These are phyloP conservation scores for Ustanciosporium gigantosporum DNA, from an alignment of 1,284 basidiomycete species.

Conservation along the genomic window DNA sequence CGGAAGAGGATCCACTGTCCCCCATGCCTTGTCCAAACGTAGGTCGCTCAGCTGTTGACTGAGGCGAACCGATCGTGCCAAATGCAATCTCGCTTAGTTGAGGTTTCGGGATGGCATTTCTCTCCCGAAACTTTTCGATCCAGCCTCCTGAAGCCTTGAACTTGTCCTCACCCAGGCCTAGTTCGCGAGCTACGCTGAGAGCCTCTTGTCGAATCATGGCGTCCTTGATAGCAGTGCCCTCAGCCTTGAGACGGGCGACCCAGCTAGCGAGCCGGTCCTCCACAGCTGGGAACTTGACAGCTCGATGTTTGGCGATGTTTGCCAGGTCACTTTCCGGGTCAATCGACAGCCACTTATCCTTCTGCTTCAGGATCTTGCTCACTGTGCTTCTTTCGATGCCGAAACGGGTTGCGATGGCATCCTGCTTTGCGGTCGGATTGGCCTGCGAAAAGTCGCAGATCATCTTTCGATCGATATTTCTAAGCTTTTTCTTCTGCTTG, in stretches of 20 bases:
- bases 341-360: conserved; percentile 77
- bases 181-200: conserved; percentile 69
- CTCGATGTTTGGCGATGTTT: conserved; percentile 43
- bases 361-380: conserved; percentile 84
- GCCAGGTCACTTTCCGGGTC: conserved; percentile 39
- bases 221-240: conserved; percentile 70
- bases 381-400: conserved; percentile 88
- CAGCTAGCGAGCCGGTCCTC: conserved; percentile 71
- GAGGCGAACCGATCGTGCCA: no score
- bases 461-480: conserved; percentile 38
- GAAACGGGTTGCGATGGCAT: conserved; percentile 64
- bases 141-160: conserved; percentile 89
- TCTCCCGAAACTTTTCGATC: conserved; percentile 87
- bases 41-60: no score
- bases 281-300: conserved; percentile 70
- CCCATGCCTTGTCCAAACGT: no score
- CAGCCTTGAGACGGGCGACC: conserved; percentile 67
- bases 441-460: conserved; percentile 34
- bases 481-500: conserved; percentile 41
- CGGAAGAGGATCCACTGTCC: no score
- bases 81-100: no score
- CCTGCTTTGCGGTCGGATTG: conserved; percentile 31
- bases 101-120: conserved; percentile 72
- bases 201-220: conserved; percentile 73
- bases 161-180: conserved; percentile 69